Conservation (phyloP, 768 basidiomycete species). For the Mycena crocata region DNA sequence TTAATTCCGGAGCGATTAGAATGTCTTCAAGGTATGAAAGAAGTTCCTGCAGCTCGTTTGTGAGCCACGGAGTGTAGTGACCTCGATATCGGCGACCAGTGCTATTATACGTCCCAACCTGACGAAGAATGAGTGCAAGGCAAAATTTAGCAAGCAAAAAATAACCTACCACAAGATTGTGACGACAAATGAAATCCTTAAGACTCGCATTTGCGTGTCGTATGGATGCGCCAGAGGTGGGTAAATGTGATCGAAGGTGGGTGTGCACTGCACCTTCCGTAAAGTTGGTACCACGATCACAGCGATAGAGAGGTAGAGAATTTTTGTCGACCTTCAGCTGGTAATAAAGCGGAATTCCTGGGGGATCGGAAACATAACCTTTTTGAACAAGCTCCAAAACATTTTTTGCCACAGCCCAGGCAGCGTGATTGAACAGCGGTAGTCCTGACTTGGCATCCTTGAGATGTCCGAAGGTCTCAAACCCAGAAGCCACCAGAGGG, state of each 20-base stretch:
- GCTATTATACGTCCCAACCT: conserved; percentile 12
- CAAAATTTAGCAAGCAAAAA: neutral
- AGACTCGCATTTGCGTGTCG: neutral
- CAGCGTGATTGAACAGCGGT: conserved; percentile 44
- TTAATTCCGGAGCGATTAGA: neutral
- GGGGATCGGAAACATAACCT: conserved; percentile 37
- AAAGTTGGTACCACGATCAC: conserved; percentile 45
- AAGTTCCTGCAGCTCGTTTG: conserved; percentile 12
- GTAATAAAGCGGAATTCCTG: conserved; percentile 27
- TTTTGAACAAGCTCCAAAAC: conserved; percentile 41
- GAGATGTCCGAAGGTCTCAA: conserved; percentile 46
- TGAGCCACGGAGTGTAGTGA: conserved; percentile 13
- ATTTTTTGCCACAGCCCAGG: conserved; percentile 45
- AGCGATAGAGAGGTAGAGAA: conserved; percentile 43
- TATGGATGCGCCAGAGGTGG: neutral
- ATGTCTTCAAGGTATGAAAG: conserved; percentile 1
- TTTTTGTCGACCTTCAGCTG: conserved; percentile 12
- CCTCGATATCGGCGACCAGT: conserved; percentile 7
- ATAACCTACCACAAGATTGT: conserved; percentile 1
- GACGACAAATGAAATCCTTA: neutral
- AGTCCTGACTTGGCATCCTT: conserved; percentile 42
- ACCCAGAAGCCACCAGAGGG: conserved; percentile 40
- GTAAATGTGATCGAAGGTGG: conserved; percentile 35
- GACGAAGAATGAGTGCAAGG: neutral
- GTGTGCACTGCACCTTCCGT: conserved; percentile 51